Evolutionary conservation across 345 rosid species (phyloP).

Genomic region (Anacardium occidentale): DNA sequence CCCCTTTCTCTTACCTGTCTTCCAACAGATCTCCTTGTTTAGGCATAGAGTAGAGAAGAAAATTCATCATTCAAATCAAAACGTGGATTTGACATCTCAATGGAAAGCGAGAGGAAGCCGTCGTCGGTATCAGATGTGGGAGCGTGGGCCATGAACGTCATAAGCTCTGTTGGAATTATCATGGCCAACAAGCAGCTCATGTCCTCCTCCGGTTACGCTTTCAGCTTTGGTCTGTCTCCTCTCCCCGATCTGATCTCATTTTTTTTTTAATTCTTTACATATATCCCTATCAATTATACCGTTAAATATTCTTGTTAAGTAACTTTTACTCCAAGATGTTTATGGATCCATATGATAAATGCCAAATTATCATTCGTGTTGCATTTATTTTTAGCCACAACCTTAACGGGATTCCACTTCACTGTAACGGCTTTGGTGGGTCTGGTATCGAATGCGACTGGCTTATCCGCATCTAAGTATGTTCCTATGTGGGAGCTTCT

Average conservation of each 20-base stretch:
- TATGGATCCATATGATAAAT: not conserved
- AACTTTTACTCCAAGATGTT: not conserved
- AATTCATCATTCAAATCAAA: not conserved
- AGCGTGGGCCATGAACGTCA: slow-evolving; percentile 91
- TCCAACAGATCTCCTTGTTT: slow-evolving; percentile 5
- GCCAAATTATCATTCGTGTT: not conserved
- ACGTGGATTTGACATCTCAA: slow-evolving; percentile 10
- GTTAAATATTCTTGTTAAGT: not conserved
- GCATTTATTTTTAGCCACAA: slow-evolving; percentile 58
- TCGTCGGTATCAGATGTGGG: slow-evolving; percentile 81
- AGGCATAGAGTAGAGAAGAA: not conserved
- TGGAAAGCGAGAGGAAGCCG: slow-evolving; percentile 64
- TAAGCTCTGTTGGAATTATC: slow-evolving; percentile 91
- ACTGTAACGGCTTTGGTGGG: slow-evolving; percentile 84
- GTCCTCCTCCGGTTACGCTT: slow-evolving; percentile 73
- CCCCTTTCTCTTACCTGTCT: no score
- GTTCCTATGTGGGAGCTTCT: slow-evolving; percentile 95
- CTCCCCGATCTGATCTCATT: slow-evolving; percentile 14
- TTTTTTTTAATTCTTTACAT: not conserved
- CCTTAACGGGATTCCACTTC: slow-evolving; percentile 91
- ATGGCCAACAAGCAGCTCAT: slow-evolving; percentile 98
- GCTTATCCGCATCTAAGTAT: slow-evolving; percentile 69
- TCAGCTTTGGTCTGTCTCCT: slow-evolving; percentile 63
- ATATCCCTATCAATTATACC: no score
- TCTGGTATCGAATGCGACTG: slow-evolving; percentile 80